Base-by-base conservation (phyloP, 306 rosid species). In the Senna tora region DNA sequence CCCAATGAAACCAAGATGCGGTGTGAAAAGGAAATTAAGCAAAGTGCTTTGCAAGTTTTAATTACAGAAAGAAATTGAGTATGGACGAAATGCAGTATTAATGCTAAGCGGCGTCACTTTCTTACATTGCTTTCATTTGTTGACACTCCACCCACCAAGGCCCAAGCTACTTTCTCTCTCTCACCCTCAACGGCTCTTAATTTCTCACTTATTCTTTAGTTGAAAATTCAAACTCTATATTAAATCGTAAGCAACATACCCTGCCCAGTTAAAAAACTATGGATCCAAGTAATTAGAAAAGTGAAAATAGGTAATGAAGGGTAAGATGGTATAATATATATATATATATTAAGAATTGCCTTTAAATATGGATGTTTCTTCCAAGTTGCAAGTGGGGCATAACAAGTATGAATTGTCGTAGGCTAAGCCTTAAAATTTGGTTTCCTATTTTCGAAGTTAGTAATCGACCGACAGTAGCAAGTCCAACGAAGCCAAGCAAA, bases 381-480 rank as follows among this genome's bases (percentile, higher is more conserved):
- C 55, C 60, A 47, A 17, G 36, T 22, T 22, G 1, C n/a, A 3
- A 38, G 56, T 21, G 69, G n/a, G 60, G 13, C 51, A 17, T 11
- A 32, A 10, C 28, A 16, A 59, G 28, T 77, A 57, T 13, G 52
- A 60, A 28, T 39, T 53, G 34, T 50, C 59, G 20, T 20, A 19
- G 22, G 43, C 14, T 57, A 49, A 16, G 14, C 33, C 41, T 46
- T 28, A 46, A 12, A 15, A 15, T 22, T 47, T 47, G 22, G 57
- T 7, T 65, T 7, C 13, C 66, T 60, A 3, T 50, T 1, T 51
- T 61, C 34, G 25, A 64, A 42, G 14, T 0, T 43, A 22, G 47
- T 39, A 22, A 52, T 45, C 49, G 5, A 38, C 73, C 52, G 63
- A 75, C 74, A 67, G 6, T 22, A n/a, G 53, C 11, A 58, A 41